phyloP scores from a whole-genome alignment of 75 land plant species.

The Pinus tabuliformis region DNA sequence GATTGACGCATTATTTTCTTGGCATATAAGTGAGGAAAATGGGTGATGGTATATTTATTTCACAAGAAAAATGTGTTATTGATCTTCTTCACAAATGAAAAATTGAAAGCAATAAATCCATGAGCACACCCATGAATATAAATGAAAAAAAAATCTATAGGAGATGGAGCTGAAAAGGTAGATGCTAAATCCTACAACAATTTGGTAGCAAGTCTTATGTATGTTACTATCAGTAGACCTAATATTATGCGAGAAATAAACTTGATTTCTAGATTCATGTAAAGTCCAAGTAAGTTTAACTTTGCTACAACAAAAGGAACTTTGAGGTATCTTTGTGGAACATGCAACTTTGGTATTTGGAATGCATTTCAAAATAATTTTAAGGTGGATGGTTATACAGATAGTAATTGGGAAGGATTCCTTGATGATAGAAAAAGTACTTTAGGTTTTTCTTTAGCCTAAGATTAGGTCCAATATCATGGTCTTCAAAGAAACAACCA shows the following conservation, averaged over 20 bases:
- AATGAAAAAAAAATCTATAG: neutral
- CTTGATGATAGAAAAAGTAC: slow-evolving; percentile 14
- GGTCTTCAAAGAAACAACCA: slow-evolving; percentile 19
- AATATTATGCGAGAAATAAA: slow-evolving; percentile 1
- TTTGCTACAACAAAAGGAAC: slow-evolving; percentile 6
- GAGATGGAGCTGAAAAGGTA: no score
- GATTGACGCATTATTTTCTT: slow-evolving; percentile 12
- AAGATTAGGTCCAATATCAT: slow-evolving; percentile 7
- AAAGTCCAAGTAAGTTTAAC: slow-evolving; percentile 1
- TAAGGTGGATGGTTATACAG: neutral
- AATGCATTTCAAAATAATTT: neutral
- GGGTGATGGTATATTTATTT: neutral
- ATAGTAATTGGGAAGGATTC: slow-evolving; percentile 7
- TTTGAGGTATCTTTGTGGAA: slow-evolving; percentile 6
- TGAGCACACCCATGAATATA: neutral
- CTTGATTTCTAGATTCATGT: slow-evolving; percentile 4
- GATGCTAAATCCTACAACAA: neutral
- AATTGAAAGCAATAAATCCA: neutral
- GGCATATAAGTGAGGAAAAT: slow-evolving; percentile 9
- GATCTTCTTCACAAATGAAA: neutral
- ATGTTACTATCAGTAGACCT: slow-evolving; percentile 7
- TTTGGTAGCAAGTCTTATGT: neutral
- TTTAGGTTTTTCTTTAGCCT: slow-evolving; percentile 1
- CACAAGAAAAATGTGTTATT: no score
- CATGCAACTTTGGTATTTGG: slow-evolving; percentile 1